These are phyloP conservation scores for Crithidia mellificae DNA, from an alignment of 208 protist species.

Conservation along the genomic window DNA sequence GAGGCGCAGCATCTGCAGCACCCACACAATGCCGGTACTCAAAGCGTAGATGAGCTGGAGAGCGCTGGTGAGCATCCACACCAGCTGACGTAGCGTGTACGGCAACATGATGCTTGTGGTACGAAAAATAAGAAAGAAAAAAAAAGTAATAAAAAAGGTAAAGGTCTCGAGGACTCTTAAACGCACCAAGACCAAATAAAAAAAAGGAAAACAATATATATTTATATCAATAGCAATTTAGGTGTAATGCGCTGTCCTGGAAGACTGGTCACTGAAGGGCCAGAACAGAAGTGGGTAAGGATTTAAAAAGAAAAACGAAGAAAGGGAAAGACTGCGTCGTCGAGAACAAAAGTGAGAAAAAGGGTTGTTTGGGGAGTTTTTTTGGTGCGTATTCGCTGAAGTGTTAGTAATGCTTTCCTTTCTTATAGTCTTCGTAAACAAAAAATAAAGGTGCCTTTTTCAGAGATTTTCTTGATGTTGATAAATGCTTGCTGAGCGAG, in stretches of 20 bases:
- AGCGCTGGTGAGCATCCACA: conserved; percentile 61
- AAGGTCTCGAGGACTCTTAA: background rate
- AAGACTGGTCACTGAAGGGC: background rate
- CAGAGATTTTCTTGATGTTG: background rate
- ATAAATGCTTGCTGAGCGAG: background rate
- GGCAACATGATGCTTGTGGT: conserved; percentile 41
- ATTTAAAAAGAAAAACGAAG: background rate
- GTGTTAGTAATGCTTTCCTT: background rate
- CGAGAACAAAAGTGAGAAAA: background rate
- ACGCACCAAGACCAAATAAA: conserved; percentile 5
- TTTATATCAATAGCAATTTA: too few species aligned
- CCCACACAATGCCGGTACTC: conserved; percentile 60
- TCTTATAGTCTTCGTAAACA: too few species aligned
- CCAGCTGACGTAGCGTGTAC: conserved; percentile 51
- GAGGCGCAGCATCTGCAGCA: conserved; percentile 56
- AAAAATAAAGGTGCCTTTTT: too few species aligned
- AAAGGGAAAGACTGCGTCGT: background rate
- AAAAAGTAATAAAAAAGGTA: too few species aligned
- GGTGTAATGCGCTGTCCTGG: background rate
- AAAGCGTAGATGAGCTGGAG: conserved; percentile 53
- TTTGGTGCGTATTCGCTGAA: background rate
- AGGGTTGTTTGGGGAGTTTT: background rate
- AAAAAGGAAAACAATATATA: background rate
- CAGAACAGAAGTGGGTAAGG: background rate
- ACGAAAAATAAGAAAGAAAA: too few species aligned